Evolutionary conservation across 2,329 filamentous ascomycete genomes (phyloP), one percentile per base, ranked within the genome.

Genomic region (Macrophomina phaseolina): DNA sequence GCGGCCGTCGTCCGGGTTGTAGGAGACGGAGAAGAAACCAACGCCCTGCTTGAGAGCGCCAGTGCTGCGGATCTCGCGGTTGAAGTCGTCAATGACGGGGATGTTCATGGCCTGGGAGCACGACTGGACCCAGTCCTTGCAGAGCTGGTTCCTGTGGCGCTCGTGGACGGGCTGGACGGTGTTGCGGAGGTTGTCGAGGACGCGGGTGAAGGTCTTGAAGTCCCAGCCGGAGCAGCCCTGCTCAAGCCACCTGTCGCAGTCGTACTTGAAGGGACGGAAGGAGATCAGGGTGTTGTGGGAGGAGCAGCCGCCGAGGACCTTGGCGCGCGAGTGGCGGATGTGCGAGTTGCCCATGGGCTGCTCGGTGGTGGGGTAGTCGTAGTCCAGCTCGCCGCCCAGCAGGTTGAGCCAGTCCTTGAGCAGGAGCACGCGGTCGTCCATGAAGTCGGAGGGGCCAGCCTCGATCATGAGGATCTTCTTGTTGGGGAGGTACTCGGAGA

Each of bases 251-350:
- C 91, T 86, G 75, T 92, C 86, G 81, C 91, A 87, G 80, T 97
- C 93, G 79, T 96, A 94, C 79, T 93, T 89, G 76, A 97, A 96
- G 7, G 93, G 92, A 32, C 93, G 88, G 87, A 97, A 97, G 18
- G 91, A 95, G 79, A 97, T 97, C 73, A 97, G 85, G 23, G 93
- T 97, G 82, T 97, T 97, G 85, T 97, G 93, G 68, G 91, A 94
- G 52, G 93, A 96, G 85, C 93, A 97, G 71, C 93, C 93, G 72
- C 93, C 93, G 36, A 97, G 86, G 46, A 97, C 93, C 84, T 97
- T 97, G 70, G 93, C 93, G 69, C 93, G 90, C 14, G 93, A 96
- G 83, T 97, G 93, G 70, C 93, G 89, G 81, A 97, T 97, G 81
- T 93, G 87, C 66, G 91, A 95, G 84, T 97, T 97, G 76, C 93